Conservation (phyloP, 2,329 filamentous ascomycete species). For the Lizonia empirigonia region DNA sequence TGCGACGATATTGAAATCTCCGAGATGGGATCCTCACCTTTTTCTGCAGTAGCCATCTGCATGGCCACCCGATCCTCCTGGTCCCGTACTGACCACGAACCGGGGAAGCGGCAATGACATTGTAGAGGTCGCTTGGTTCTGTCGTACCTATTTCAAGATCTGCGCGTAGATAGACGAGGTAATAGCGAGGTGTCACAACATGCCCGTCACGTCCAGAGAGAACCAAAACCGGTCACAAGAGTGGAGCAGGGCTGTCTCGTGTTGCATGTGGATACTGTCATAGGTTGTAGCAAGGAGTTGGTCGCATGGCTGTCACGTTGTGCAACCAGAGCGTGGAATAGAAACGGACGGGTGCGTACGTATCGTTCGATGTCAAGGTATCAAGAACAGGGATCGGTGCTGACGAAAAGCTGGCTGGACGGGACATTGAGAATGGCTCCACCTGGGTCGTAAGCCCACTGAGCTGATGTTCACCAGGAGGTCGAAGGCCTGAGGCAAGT, state of each 20-base stretch:
- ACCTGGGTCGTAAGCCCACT: not conserved
- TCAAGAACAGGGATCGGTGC: not conserved
- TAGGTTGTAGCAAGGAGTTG: not conserved
- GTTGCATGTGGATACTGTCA: constrained; percentile 11
- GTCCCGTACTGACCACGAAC: constrained; percentile 11
- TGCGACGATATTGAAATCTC: constrained; percentile 4
- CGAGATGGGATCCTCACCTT: constrained; percentile 2
- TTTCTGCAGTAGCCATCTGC: constrained; percentile 5
- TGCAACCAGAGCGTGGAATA: constrained; percentile 16
- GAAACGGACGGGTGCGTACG: not conserved
- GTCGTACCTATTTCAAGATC: constrained; percentile 38
- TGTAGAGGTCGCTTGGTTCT: constrained; percentile 19
- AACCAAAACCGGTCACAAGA: constrained; percentile 3
- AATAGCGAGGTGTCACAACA: constrained; percentile 24
- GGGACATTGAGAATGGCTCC: not conserved
- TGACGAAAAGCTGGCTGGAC: not conserved
- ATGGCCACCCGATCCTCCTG: constrained; percentile 5
- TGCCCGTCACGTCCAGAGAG: constrained; percentile 5
- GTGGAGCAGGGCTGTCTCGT: constrained; percentile 17
- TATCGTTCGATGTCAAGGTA: not conserved
- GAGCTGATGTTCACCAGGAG: not conserved
- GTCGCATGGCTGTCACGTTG: constrained; percentile 27
- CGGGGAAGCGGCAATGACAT: constrained; percentile 20
- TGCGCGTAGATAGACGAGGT: constrained; percentile 27
- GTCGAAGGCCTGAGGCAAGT: not conserved